Percentiles rank a stretch among this genome's conserved stretches.
Evolutionary conservation across 139 green algal species (phyloP).

Genomic region (Zygnema cylindricum): DNA sequence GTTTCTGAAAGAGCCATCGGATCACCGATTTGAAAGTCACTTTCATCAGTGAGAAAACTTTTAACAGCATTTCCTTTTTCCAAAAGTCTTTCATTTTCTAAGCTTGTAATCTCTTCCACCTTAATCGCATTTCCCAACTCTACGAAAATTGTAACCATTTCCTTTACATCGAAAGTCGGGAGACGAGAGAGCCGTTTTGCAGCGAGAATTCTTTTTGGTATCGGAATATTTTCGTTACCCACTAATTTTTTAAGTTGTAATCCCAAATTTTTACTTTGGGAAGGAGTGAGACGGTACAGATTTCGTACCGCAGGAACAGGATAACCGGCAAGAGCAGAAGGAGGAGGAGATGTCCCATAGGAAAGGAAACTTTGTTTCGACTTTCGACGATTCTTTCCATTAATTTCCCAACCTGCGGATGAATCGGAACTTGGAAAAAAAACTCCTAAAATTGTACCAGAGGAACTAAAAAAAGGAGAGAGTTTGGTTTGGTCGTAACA

Average conservation of each 20-base stretch:
- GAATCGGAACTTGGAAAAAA: background rate
- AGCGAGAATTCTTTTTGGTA: background rate
- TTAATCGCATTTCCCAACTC: background rate
- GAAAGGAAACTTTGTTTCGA: no score
- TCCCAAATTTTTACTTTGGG: background rate
- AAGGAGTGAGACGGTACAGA: background rate
- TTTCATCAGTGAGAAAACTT: slow-evolving; percentile 8
- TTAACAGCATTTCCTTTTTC: background rate
- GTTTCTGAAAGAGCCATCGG: background rate
- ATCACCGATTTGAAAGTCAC: slow-evolving; percentile 18
- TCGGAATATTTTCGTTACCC: background rate
- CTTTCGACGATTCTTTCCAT: no score
- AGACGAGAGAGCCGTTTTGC: background rate
- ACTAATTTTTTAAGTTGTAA: background rate
- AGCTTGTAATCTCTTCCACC: background rate
- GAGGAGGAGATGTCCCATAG: background rate
- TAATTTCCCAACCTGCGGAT: background rate
- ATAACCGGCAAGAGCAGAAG: background rate
- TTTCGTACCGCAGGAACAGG: background rate
- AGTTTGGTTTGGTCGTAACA: background rate
- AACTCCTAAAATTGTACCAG: background rate
- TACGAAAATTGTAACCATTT: background rate
- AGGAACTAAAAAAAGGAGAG: background rate
- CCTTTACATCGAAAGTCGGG: background rate
- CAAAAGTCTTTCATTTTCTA: background rate